Percentiles rank a stretch among this genome's conserved stretches.
These are phyloP conservation scores for Trichoderma hamatum DNA, from an alignment of 2,329 filamentous ascomycete genomes.

Conservation along the genomic window DNA sequence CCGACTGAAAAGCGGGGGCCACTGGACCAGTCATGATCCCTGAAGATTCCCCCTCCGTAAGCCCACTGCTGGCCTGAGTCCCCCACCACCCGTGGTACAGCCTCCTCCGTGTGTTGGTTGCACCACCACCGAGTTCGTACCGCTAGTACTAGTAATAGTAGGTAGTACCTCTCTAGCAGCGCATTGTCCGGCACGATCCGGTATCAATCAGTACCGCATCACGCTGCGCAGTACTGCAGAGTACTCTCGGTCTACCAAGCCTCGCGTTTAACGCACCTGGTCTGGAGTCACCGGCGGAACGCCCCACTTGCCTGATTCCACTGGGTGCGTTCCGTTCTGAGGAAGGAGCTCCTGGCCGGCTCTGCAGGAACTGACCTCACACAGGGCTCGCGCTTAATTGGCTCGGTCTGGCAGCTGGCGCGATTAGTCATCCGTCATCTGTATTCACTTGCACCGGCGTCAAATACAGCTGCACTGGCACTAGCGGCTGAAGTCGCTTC, in stretches of 20 bases:
- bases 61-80: background rate
- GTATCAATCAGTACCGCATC: background rate
- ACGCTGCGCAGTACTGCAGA: background rate
- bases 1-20: background rate
- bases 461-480: slow-evolving; percentile 5
- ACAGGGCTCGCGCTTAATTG: background rate
- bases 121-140: background rate
- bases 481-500: slow-evolving; percentile 18
- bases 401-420: background rate
- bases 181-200: background rate
- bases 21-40: slow-evolving; percentile 5
- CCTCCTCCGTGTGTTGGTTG: background rate
- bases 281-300: background rate
- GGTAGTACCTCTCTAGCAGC: background rate
- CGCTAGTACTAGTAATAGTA: background rate
- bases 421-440: slow-evolving; percentile 5
- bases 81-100: slow-evolving; percentile 7
- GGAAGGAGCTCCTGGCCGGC: slow-evolving; percentile 15
- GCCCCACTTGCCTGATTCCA: slow-evolving; percentile 21
- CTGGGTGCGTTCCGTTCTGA: background rate
- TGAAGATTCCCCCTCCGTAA: slow-evolving; percentile 1
- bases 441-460: background rate
- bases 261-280: background rate
- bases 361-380: slow-evolving; percentile 8
- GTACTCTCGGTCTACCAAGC: background rate